Conservation (phyloP, 495 filamentous ascomycete species). For the Aspergillus nidulans region DNA sequence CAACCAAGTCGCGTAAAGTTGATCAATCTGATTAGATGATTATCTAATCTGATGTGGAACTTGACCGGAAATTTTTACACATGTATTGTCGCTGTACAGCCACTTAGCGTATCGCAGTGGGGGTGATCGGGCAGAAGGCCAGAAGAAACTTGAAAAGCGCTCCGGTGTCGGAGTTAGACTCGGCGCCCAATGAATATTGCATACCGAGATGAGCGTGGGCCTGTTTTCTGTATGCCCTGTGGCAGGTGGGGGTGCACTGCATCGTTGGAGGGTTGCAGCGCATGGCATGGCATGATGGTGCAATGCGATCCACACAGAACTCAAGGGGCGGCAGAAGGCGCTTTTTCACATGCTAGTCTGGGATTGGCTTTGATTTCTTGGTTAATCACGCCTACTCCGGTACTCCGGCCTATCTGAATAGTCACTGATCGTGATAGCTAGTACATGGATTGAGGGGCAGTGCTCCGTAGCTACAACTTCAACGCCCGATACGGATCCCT, state of each 20-base stretch:
- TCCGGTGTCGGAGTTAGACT: not conserved
- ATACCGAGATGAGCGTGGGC: not conserved
- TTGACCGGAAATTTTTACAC: conserved; percentile 3
- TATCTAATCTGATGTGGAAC: conserved; percentile 30
- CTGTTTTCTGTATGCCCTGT: not conserved
- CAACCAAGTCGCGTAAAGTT: not conserved
- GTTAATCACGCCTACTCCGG: too few relatives aligned
- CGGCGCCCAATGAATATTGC: not conserved
- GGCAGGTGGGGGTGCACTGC: not conserved
- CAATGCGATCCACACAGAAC: too few relatives aligned
- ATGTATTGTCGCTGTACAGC: not conserved
- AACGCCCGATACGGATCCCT: conserved; percentile 26
- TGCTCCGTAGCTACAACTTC: conserved; percentile 6
- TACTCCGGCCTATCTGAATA: too few relatives aligned
- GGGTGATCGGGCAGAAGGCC: not conserved
- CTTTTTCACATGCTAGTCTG: not conserved
- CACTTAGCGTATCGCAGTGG: not conserved
- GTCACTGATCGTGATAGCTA: too few relatives aligned
- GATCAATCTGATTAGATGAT: conserved; percentile 30
- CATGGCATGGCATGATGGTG: not conserved
- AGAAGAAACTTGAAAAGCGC: not conserved
- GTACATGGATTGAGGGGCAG: too few relatives aligned
- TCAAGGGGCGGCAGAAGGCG: too few relatives aligned
- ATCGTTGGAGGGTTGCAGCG: not conserved
- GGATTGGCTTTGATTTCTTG: not conserved